phyloP scores from a whole-genome alignment of 169 alveolate species.

The Cryptosporidium sp. region DNA sequence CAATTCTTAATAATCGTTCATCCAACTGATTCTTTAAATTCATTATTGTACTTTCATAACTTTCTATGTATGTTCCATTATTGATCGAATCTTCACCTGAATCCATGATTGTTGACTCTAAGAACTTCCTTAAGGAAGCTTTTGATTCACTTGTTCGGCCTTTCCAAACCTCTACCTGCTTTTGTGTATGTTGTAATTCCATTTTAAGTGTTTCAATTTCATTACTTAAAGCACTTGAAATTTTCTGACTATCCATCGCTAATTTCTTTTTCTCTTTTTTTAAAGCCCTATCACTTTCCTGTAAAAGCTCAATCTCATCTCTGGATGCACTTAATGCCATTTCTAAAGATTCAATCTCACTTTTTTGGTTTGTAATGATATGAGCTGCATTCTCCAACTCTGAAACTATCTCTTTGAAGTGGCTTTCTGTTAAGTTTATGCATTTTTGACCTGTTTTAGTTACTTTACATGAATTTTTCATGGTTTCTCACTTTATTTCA shows the following conservation, averaged over 20 bases:
- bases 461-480: slow-evolving; percentile 25
- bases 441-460: slow-evolving; percentile 34
- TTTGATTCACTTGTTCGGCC: slow-evolving; percentile 60
- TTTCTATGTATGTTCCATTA: slow-evolving; percentile 30
- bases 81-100: slow-evolving; percentile 1
- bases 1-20: slow-evolving; percentile 55
- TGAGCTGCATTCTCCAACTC: slow-evolving; percentile 69
- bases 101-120: slow-evolving; percentile 72
- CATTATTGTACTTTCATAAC: slow-evolving; percentile 64
- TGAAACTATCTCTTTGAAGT: slow-evolving; percentile 34
- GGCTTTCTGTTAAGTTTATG: slow-evolving; percentile 38
- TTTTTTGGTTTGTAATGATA: slow-evolving; percentile 43
- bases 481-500: neutral
- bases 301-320: slow-evolving; percentile 50
- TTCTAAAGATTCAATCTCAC: slow-evolving; percentile 53
- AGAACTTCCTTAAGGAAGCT: slow-evolving; percentile 62
- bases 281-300: slow-evolving; percentile 5
- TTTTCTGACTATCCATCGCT: slow-evolving; percentile 52
- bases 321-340: neutral
- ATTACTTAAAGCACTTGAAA: slow-evolving; percentile 10
- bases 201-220: slow-evolving; percentile 67
- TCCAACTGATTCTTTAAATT: slow-evolving; percentile 61
- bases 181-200: slow-evolving; percentile 65
- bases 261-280: slow-evolving; percentile 46
- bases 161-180: slow-evolving; percentile 71